A percentile compares a stretch with the other conserved stretches of the same genome.
Conservation (phyloP, 371 early-diverging fungal genomes). For the Mortierella sp. region DNA sequence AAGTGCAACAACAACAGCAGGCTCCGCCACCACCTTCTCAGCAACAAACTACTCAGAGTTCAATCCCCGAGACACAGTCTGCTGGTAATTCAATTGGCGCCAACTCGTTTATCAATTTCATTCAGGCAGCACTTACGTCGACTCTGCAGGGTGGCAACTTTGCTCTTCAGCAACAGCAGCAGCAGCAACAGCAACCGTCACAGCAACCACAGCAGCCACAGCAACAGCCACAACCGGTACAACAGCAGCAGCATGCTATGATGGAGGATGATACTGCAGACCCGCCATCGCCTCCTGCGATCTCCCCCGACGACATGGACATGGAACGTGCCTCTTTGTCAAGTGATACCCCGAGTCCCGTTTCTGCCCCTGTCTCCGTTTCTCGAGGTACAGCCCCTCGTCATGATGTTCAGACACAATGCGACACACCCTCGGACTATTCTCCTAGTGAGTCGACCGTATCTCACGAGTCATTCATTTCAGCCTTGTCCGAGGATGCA, state of each 20-base stretch:
- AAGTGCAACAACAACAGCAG: conserved; percentile 17
- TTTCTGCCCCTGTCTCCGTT: background rate
- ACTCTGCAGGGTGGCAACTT: conserved; percentile 5
- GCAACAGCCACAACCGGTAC: conserved; percentile 9
- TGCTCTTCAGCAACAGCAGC: conserved; percentile 1
- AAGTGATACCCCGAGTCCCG: conserved; percentile 16
- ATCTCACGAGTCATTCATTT: conserved; percentile 32
- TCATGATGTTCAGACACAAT: conserved; percentile 39
- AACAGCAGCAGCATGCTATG: conserved; percentile 25
- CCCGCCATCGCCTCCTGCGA: conserved; percentile 37
- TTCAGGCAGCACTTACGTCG: conserved; percentile 29
- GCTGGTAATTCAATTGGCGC: background rate
- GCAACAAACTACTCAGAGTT: conserved; percentile 9
- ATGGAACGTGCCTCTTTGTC: conserved; percentile 31
- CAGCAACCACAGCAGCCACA: conserved; percentile 13
- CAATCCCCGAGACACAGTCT: conserved; percentile 10
- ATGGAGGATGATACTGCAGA: conserved; percentile 46
- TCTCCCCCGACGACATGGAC: conserved; percentile 38
- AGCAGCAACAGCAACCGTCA: conserved; percentile 12
- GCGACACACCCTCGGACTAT: conserved; percentile 23
- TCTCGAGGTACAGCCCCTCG: conserved; percentile 13
- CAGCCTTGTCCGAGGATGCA: conserved; percentile 12
- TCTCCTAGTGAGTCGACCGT: conserved; percentile 10
- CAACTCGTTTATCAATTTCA: conserved; percentile 20
- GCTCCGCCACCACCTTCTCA: conserved; percentile 10